phyloP scores from a whole-genome alignment of 257 asterid species.

The Linaria vulgaris region DNA sequence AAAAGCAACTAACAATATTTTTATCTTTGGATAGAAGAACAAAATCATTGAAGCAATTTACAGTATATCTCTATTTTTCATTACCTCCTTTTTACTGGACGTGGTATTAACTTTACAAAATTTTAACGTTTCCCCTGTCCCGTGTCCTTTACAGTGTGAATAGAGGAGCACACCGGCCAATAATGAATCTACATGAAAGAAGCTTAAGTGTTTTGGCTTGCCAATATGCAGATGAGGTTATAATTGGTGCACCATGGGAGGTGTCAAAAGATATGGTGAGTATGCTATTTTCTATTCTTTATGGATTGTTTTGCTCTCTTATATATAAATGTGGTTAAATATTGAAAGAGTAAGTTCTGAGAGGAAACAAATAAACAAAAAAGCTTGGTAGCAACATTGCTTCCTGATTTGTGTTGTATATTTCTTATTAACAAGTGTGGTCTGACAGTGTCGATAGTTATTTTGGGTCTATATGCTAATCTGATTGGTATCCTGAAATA shows the following conservation, averaged over 20 bases:
- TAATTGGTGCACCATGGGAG: slow-evolving; percentile 99
- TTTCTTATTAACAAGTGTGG: not conserved
- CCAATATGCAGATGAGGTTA: slow-evolving; percentile 91
- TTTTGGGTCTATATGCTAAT: not conserved
- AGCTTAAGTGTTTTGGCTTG: slow-evolving; percentile 99
- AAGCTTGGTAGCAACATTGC: not conserved
- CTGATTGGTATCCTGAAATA: no score
- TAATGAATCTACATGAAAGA: slow-evolving; percentile 98
- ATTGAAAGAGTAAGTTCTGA: slow-evolving; percentile 14
- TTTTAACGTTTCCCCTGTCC: slow-evolving; percentile 19
- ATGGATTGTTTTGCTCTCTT: slow-evolving; percentile 12
- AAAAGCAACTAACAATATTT: not conserved
- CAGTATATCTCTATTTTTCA: no score
- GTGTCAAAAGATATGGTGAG: slow-evolving; percentile 93
- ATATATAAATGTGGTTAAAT: slow-evolving; percentile 11
- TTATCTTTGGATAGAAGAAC: not conserved
- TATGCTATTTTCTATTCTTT: slow-evolving; percentile 13
- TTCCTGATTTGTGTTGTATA: not conserved
- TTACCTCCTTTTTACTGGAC: not conserved
- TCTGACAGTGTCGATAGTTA: not conserved
- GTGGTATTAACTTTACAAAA: not conserved
- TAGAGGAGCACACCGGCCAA: slow-evolving; percentile 98
- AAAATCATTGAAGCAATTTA: not conserved
- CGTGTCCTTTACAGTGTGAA: slow-evolving; percentile 55
- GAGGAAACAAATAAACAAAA: slow-evolving; percentile 2